Base-by-base conservation (phyloP, 2,329 filamentous ascomycete genomes). In the Domatiomyces globalis region DNA sequence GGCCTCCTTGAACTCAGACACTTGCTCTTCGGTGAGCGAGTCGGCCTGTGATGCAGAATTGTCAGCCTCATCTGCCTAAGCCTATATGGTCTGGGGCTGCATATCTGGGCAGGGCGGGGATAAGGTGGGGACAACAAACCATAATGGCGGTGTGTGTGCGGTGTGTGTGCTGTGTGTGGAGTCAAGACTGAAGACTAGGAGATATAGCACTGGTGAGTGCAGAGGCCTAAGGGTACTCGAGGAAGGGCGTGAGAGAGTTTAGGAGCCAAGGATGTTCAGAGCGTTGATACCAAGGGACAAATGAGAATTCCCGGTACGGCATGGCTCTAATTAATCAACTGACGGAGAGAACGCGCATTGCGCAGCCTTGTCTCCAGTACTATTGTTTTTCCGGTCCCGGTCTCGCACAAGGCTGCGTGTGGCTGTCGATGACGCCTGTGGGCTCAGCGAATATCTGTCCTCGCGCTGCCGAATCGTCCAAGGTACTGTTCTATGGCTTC, bases 1-100 rank as follows among this genome's bases (percentile, higher is more conserved):
- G 51, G 92, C 92, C 78, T 98, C 92, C 85, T 96, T 98, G 80
- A 96, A 98, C 78, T 98, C 92, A 70, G 92, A 96, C 71, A 98
- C 92, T 81, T 98, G 92, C 77, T 98, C 92, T 80, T 98, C 92
- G 65, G 92, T 96, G 68, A 98, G 84, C 72, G 90, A 90, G 71
- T 98, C 92, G 71, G 90, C 90, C 90, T 96, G 70, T 18, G 15
- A 6, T 4, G 22, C 22, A 25, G 22, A 3, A 25, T 25, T 25
- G 22, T 25, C 10, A 39, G 12, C 33, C 5, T 5, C 2, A 10
- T 39, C 33, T 7, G 29, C 29, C 29, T 15, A 15, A 4, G 33
- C 33, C 10, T 15, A 15, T 10, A 15, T 15, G 12, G 33, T 15
- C 33, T 15, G 33, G 8, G 33, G 33, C 33, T 39, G 33, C 33